These are phyloP conservation scores for Flagelloscypha sp. DNA, from an alignment of 768 basidiomycete species.

Conservation along the genomic window DNA sequence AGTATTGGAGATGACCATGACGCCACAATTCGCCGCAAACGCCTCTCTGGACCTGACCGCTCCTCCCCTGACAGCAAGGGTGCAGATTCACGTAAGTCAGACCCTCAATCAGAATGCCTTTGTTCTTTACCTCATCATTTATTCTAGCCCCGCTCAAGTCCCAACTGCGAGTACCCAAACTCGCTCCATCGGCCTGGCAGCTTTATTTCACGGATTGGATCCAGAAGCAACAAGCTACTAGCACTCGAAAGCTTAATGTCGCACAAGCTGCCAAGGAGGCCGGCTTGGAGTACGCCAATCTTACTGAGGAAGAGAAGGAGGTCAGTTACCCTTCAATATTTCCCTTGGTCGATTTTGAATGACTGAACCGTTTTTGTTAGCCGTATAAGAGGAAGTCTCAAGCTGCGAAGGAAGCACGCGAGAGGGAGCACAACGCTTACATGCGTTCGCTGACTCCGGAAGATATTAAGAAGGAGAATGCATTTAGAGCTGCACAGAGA, in stretches of 20 bases:
- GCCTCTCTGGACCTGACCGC: slow-evolving; percentile 28
- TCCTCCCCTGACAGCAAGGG: slow-evolving; percentile 32
- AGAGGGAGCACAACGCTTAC: slow-evolving; percentile 75
- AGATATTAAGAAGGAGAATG: slow-evolving; percentile 91
- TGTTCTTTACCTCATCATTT: slow-evolving; percentile 9
- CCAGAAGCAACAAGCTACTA: slow-evolving; percentile 72
- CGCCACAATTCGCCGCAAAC: slow-evolving; percentile 64
- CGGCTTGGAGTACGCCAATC: slow-evolving; percentile 77
- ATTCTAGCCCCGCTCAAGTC: slow-evolving; percentile 63
- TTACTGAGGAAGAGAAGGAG: slow-evolving; percentile 78
- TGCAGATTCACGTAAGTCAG: slow-evolving; percentile 39
- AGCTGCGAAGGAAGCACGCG: slow-evolving; percentile 76
- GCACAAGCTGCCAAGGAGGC: slow-evolving; percentile 95
- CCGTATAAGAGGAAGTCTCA: slow-evolving; percentile 82
- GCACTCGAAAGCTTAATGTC: slow-evolving; percentile 83
- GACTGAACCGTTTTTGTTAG: slow-evolving; percentile 44
- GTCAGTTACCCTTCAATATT: slow-evolving; percentile 31
- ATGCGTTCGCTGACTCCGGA: slow-evolving; percentile 86
- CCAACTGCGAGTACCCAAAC: slow-evolving; percentile 75
- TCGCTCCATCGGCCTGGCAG: slow-evolving; percentile 93
- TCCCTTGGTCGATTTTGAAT: slow-evolving; percentile 16
- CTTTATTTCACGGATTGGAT: slow-evolving; percentile 96
- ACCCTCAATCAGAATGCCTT: slow-evolving; percentile 3
- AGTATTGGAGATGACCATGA: slow-evolving; percentile 56
- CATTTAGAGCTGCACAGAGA: slow-evolving; percentile 83